Conservation (phyloP, 768 basidiomycete species). For the Crucibulum laeve region DNA sequence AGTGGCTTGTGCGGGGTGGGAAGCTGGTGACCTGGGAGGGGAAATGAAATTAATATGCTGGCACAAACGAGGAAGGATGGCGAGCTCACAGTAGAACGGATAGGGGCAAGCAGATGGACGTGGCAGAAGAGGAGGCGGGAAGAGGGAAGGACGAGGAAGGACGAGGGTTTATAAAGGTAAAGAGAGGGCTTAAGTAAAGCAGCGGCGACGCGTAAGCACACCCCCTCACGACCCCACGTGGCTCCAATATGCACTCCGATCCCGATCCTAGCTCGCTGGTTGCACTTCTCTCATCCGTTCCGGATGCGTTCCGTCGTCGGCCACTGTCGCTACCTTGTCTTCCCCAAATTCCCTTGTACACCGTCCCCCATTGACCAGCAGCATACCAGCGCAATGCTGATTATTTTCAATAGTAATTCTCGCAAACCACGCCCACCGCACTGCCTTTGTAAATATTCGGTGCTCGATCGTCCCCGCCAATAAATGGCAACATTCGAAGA, state of each 20-base stretch:
- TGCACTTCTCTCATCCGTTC: no score
- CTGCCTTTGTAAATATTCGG: no score
- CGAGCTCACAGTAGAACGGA: slow-evolving; percentile 4
- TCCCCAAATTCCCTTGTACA: no score
- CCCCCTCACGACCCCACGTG: slow-evolving; percentile 7
- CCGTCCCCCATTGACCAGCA: no score
- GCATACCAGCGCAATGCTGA: no score
- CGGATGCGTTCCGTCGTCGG: no score
- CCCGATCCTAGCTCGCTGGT: not conserved
- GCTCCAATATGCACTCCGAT: not conserved
- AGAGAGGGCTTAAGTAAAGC: not conserved
- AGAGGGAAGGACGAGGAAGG: not conserved
- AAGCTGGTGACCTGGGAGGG: slow-evolving; percentile 7
- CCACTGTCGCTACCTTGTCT: no score
- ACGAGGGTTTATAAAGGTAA: slow-evolving; percentile 2
- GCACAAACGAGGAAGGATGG: not conserved
- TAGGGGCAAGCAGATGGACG: slow-evolving; percentile 3
- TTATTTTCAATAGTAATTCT: no score
- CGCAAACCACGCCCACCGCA: no score
- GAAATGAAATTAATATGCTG: not conserved
- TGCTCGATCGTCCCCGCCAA: no score
- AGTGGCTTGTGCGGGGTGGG: slow-evolving; percentile 1
- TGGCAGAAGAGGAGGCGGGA: not conserved
- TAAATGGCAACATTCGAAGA: no score
- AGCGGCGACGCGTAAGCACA: slow-evolving; percentile 11